A percentile compares a stretch with the other conserved stretches of the same genome.
These are phyloP conservation scores for Tetrahymena malaccensis DNA, from an alignment of 73 alveolate genomes.

Conservation along the genomic window DNA sequence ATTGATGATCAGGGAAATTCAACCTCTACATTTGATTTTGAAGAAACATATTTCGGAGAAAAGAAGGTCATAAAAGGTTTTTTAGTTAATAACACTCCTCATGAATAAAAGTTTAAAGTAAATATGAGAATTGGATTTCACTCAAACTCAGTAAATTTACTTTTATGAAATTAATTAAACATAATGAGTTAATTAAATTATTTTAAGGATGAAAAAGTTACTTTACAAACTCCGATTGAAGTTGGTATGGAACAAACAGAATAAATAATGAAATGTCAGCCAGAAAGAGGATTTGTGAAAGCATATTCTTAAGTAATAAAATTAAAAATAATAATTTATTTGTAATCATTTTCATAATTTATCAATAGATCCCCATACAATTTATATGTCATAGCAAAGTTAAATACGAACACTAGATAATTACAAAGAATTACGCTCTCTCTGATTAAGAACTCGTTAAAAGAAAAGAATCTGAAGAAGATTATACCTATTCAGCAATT, in stretches of 20 bases:
- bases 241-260: slow-evolving; percentile 37
- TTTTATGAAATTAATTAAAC: not conserved
- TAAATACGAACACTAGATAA: not conserved
- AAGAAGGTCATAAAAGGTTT: slow-evolving; percentile 1
- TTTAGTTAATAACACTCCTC: slow-evolving; percentile 36
- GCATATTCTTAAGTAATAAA: slow-evolving; percentile 23
- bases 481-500: slow-evolving; percentile 21
- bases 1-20: slow-evolving; percentile 6
- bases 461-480: slow-evolving; percentile 1
- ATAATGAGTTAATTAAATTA: not conserved
- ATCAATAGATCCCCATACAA: not conserved
- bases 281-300: slow-evolving; percentile 30
- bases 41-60: slow-evolving; percentile 15
- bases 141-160: not conserved
- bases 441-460: not conserved
- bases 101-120: slow-evolving; percentile 8
- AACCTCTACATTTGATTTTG: slow-evolving; percentile 23
- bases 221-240: slow-evolving; percentile 32
- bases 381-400: not conserved
- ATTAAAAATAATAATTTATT: not conserved
- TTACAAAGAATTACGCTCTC: not conserved
- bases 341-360: not conserved
- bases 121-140: slow-evolving; percentile 26
- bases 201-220: not conserved
- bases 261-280: slow-evolving; percentile 11